A percentile compares a stretch with the other conserved stretches of the same genome.
Evolutionary conservation across 768 basidiomycete species (phyloP).

Genomic region (Tephrocybe sp.): DNA sequence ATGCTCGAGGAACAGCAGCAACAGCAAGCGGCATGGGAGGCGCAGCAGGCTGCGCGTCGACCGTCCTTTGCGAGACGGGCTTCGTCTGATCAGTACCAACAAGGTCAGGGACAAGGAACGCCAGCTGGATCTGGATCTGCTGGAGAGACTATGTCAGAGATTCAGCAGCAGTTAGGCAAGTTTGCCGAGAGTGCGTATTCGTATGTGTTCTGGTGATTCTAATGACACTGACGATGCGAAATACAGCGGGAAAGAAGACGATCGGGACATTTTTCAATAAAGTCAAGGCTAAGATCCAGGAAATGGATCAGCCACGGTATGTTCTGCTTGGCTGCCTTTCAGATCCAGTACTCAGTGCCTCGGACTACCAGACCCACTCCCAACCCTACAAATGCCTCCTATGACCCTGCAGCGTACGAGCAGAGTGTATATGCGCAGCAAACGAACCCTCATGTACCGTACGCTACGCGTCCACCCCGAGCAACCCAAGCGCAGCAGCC

Average conservation of each 20-base stretch:
- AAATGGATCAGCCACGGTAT: conserved; percentile 60
- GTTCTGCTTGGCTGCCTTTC: conserved; percentile 1
- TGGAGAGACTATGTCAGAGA: conserved; percentile 56
- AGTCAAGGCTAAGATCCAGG: conserved; percentile 82
- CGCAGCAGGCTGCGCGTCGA: conserved; percentile 19
- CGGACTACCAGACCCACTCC: neutral
- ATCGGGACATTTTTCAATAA: conserved; percentile 69
- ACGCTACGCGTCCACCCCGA: conserved; percentile 9
- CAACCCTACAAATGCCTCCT: conserved; percentile 4
- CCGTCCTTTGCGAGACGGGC: neutral
- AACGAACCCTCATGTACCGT: conserved; percentile 3
- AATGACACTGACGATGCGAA: neutral
- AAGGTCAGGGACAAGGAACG: neutral
- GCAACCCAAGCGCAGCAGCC: conserved; percentile 18
- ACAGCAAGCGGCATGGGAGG: conserved; percentile 34
- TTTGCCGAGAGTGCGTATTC: conserved; percentile 70
- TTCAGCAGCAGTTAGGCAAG: conserved; percentile 73
- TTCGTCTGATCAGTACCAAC: neutral
- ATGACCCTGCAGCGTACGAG: conserved; percentile 13
- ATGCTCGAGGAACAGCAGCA: conserved; percentile 58
- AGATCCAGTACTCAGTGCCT: neutral
- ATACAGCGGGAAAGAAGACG: conserved; percentile 72
- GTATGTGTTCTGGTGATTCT: neutral
- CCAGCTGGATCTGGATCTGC: too few relatives aligned
- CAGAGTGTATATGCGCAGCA: conserved; percentile 7